Percentiles rank a stretch among this genome's conserved stretches.
Conservation (phyloP, 768 basidiomycete genomes). For the Mycena pura region DNA sequence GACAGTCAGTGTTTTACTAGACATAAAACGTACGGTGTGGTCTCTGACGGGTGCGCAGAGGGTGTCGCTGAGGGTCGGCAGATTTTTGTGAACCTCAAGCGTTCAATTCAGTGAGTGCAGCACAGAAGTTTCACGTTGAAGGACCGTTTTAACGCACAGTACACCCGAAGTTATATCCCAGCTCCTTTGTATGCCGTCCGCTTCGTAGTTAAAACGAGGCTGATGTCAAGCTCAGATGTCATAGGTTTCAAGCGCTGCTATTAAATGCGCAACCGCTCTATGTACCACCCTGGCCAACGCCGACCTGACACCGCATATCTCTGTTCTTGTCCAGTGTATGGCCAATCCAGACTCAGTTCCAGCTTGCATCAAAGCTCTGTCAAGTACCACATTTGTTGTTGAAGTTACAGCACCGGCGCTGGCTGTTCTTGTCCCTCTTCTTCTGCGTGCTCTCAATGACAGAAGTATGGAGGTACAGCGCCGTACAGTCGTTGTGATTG, state of each 20-base stretch:
- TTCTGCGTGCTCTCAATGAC: conserved; percentile 91
- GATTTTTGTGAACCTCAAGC: conserved; percentile 74
- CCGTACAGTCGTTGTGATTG: conserved; percentile 91
- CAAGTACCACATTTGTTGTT: conserved; percentile 94
- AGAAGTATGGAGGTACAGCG: conserved; percentile 97
- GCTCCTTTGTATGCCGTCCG: too few relatives aligned
- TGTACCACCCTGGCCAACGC: conserved; percentile 93
- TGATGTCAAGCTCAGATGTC: too few relatives aligned
- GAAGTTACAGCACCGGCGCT: conserved; percentile 97
- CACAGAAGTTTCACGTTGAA: too few relatives aligned
- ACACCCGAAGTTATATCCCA: too few relatives aligned
- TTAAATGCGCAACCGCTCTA: conserved; percentile 88
- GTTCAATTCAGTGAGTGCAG: conserved; percentile 71
- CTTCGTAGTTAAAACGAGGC: too few relatives aligned
- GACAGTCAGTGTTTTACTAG: conserved; percentile 60
- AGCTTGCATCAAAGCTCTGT: conserved; percentile 92
- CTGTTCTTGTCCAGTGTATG: conserved; percentile 93
- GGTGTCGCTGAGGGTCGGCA: conserved; percentile 73
- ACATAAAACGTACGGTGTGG: not conserved
- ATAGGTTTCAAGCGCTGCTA: conserved; percentile 84
- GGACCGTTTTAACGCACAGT: too few relatives aligned
- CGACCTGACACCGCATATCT: conserved; percentile 89
- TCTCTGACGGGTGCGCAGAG: conserved; percentile 42
- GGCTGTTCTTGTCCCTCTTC: conserved; percentile 91
- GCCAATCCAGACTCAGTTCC: conserved; percentile 86